Conservation (phyloP, 768 basidiomycete genomes). For the Holtermannia corniformis region DNA sequence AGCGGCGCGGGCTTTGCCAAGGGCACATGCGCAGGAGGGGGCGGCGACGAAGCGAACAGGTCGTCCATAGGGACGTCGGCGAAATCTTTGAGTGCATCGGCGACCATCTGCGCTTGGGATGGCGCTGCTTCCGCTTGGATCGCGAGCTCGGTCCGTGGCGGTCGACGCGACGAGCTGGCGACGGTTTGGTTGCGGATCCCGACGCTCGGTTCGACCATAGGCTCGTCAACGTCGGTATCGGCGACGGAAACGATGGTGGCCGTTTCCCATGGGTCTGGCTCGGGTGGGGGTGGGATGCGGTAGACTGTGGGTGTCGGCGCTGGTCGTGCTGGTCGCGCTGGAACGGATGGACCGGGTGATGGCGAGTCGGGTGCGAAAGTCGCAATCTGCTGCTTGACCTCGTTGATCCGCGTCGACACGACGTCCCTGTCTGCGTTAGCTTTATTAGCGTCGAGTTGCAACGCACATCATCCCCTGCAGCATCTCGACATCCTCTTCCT, state of each 20-base stretch:
- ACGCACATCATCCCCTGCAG: constrained; percentile 21
- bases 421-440: constrained; percentile 5
- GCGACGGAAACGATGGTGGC: background rate
- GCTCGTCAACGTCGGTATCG: background rate
- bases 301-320: background rate
- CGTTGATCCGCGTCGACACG: constrained; percentile 16
- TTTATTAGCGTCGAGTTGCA: background rate
- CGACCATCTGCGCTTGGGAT: background rate
- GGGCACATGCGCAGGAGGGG: background rate
- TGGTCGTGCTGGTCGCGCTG: background rate
- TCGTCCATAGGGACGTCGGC: constrained; percentile 9
- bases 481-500: constrained; percentile 29
- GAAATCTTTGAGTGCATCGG: constrained; percentile 8
- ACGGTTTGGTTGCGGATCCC: background rate
- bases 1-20: constrained; percentile 6
- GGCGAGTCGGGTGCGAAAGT: background rate
- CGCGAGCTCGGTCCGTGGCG: background rate
- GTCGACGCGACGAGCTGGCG: background rate
- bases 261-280: background rate
- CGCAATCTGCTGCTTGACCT: constrained; percentile 11
- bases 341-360: background rate
- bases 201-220: background rate
- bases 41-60: constrained; percentile 4
- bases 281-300: background rate
- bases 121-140: background rate